phyloP scores from a whole-genome alignment of 371 early-diverging fungal genomes.

The Rhizopus arrhizus region DNA sequence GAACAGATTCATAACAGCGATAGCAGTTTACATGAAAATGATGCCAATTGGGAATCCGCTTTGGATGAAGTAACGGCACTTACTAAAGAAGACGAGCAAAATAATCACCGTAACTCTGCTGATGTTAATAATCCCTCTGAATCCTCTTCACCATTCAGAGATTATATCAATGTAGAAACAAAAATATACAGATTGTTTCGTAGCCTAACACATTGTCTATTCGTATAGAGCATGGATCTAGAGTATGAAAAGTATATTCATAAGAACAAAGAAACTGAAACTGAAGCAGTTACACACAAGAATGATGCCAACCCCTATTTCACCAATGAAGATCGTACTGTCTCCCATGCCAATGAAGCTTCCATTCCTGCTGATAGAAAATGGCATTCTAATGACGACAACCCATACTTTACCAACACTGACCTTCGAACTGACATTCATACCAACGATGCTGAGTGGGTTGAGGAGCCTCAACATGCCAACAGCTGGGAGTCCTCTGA shows the following conservation, averaged over 20 bases:
- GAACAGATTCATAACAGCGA: conserved; percentile 15
- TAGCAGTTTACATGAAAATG: conserved; percentile 8
- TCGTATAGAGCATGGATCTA: conserved; percentile 27
- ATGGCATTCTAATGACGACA: conserved; percentile 18
- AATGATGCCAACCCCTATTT: conserved; percentile 30
- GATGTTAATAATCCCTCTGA: not conserved
- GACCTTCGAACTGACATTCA: conserved; percentile 15
- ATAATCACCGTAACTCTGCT: conserved; percentile 4
- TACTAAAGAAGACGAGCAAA: conserved; percentile 5
- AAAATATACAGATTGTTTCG: not conserved
- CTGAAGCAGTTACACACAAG: conserved; percentile 38
- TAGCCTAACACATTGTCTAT: not conserved
- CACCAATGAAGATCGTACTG: conserved; percentile 16
- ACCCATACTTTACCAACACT: conserved; percentile 35
- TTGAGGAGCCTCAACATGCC: conserved; percentile 13
- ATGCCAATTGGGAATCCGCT: conserved; percentile 20
- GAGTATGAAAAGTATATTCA: conserved; percentile 32
- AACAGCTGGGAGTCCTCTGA: conserved; percentile 19
- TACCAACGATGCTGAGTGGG: conserved; percentile 18
- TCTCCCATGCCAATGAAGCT: conserved; percentile 1
- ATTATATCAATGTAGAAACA: conserved; percentile 15
- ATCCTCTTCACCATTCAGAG: not conserved
- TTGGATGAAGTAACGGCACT: conserved; percentile 18
- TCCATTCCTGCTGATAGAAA: not conserved
- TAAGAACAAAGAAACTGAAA: conserved; percentile 37